These are phyloP conservation scores for Zizania palustris DNA, from an alignment of 202 grass and related monocot genomes.

Conservation along the genomic window DNA sequence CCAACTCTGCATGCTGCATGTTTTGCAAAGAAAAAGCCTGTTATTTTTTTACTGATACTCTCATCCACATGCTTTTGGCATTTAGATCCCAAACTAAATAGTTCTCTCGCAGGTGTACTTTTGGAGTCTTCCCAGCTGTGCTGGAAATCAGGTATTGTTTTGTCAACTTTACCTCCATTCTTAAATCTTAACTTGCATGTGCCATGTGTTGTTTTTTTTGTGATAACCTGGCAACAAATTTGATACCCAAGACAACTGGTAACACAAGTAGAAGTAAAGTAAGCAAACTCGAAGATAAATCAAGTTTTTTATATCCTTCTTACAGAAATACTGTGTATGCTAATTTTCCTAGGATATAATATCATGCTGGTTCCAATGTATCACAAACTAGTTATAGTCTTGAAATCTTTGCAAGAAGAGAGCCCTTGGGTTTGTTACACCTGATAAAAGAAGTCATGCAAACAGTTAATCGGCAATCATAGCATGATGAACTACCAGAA, in stretches of 20 bases:
- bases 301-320: neutral
- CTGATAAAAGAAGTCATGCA: no score
- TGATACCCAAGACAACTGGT: neutral
- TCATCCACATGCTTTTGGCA: neutral
- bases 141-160: constrained; percentile 84
- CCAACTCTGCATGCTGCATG: constrained; percentile 1
- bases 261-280: constrained; percentile 26
- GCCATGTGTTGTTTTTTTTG: constrained; percentile 7
- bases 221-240: neutral
- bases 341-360: neutral
- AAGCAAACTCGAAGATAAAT: neutral
- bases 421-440: neutral
- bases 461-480: neutral
- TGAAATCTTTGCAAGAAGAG: constrained; percentile 4
- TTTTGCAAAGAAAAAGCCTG: neutral
- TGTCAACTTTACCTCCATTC: neutral
- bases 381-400: neutral
- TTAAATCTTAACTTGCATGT: constrained; percentile 9
- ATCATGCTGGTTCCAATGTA: neutral
- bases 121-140: constrained; percentile 99
- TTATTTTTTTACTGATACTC: constrained; percentile 15
- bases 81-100: constrained; percentile 11
- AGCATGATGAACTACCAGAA: neutral
- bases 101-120: constrained; percentile 84
- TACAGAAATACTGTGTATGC: neutral